Conservation (phyloP, 345 rosid genomes). For the Eucalyptus cladocalyx region DNA sequence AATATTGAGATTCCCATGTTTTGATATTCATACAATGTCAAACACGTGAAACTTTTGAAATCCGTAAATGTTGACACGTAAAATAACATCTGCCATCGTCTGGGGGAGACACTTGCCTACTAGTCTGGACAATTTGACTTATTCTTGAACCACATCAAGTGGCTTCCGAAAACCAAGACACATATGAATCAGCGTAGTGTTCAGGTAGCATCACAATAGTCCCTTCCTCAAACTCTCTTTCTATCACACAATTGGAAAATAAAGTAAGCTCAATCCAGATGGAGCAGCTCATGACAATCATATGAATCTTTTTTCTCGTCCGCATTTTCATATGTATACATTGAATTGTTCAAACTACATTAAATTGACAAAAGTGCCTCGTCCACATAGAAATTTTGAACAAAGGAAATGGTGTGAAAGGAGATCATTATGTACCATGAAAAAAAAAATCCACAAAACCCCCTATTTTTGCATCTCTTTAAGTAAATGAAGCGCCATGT, state of each 20-base stretch:
- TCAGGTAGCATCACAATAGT: neutral
- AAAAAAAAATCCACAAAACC: neutral
- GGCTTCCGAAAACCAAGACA: neutral
- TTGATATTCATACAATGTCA: neutral
- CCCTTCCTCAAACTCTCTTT: neutral
- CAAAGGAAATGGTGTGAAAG: neutral
- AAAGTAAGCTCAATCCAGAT: neutral
- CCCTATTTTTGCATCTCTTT: neutral
- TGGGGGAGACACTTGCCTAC: neutral
- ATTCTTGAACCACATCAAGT: neutral
- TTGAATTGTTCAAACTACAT: neutral
- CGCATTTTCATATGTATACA: neutral
- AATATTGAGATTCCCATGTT: neutral
- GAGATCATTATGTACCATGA: accelerated
- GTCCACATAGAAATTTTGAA: neutral
- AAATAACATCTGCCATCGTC: neutral
- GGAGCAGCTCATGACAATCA: neutral
- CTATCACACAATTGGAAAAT: neutral
- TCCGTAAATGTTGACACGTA: neutral
- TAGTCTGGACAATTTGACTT: neutral
- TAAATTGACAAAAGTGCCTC: no score
- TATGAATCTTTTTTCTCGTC: neutral
- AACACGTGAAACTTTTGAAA: neutral
- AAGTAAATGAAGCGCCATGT: neutral
- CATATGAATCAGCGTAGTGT: accelerated